A percentile compares a stretch with the other conserved stretches of the same genome.
Evolutionary conservation across 495 filamentous ascomycete genomes (phyloP).

Genomic region (Penicillium argentinense): DNA sequence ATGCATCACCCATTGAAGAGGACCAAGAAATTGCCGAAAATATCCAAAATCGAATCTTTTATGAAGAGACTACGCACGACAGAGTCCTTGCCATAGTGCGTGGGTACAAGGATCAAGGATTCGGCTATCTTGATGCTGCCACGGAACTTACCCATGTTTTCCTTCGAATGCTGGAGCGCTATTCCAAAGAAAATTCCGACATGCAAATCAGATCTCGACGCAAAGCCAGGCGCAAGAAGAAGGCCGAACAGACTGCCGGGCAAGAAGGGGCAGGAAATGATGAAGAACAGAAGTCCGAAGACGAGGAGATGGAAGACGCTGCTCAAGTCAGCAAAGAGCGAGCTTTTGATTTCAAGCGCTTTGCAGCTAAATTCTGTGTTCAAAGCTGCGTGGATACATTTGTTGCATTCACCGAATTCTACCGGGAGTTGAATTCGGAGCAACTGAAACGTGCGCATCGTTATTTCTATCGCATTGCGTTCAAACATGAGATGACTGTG

Average conservation of each 20-base stretch:
- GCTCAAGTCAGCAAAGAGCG: conserved; percentile 72
- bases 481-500: conserved; percentile 88
- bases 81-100: conserved; percentile 73
- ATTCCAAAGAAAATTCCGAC: conserved; percentile 91
- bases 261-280: conserved; percentile 40
- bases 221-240: conserved; percentile 65
- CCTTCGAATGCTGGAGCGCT: conserved; percentile 85
- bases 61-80: conserved; percentile 94
- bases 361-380: conserved; percentile 74
- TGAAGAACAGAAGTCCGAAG: conserved; percentile 64
- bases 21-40: conserved; percentile 99
- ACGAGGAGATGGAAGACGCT: conserved; percentile 70
- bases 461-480: conserved; percentile 91
- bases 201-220: conserved; percentile 84
- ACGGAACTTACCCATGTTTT: conserved; percentile 93
- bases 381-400: conserved; percentile 90
- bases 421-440: conserved; percentile 72
- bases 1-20: conserved; percentile 77
- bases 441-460: conserved; percentile 94
- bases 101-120: conserved; percentile 88
- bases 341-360: conserved; percentile 91
- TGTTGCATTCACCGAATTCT: conserved; percentile 74
- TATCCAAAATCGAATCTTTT: conserved; percentile 93
- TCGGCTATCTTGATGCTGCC: conserved; percentile 87
- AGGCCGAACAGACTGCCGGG: conserved; percentile 30